These are phyloP conservation scores for Leptographium galeiforme DNA, from an alignment of 2,329 filamentous ascomycete species.

Conservation along the genomic window DNA sequence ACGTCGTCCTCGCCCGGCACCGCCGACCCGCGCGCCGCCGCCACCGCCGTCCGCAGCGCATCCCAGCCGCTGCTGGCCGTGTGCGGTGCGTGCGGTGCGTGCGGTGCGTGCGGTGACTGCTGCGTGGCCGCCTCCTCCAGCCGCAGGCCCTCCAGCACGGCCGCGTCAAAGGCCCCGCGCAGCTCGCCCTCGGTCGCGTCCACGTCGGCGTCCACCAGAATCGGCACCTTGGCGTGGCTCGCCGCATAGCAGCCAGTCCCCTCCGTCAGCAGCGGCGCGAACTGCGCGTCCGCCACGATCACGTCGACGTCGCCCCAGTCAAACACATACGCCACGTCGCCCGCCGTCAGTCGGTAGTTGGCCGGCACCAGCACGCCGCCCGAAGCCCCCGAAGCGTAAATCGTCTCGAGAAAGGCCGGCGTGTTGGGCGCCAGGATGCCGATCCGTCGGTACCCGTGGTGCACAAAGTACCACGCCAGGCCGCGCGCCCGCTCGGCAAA, in stretches of 20 bases:
- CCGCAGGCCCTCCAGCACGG: conserved; percentile 65
- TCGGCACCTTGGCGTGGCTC: conserved; percentile 46
- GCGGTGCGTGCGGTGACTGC: conserved; percentile 8
- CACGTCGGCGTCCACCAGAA: conserved; percentile 73
- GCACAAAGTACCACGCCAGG: conserved; percentile 74
- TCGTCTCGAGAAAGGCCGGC: conserved; percentile 80
- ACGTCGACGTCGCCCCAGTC: conserved; percentile 73
- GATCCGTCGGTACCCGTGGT: conserved; percentile 59
- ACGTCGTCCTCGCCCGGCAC: conserved; percentile 63
- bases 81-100: not conserved
- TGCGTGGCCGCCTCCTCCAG: conserved; percentile 44
- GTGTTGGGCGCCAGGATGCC: conserved; percentile 88
- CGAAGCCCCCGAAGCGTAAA: conserved; percentile 75
- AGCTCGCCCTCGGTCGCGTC: conserved; percentile 62
- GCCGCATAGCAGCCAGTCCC: conserved; percentile 41
- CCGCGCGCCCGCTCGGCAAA: conserved; percentile 78
- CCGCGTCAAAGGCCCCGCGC: conserved; percentile 70
- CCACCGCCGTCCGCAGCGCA: conserved; percentile 50
- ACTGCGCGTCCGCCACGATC: conserved; percentile 81
- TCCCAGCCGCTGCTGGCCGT: conserved; percentile 55
- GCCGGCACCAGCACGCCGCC: conserved; percentile 62
- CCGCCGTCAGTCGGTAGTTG: conserved; percentile 55
- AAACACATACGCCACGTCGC: conserved; percentile 86
- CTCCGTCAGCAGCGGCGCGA: conserved; percentile 43
- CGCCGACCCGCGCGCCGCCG: conserved; percentile 2